Conservation (phyloP, 345 rosid species). For the Acer negundo region DNA sequence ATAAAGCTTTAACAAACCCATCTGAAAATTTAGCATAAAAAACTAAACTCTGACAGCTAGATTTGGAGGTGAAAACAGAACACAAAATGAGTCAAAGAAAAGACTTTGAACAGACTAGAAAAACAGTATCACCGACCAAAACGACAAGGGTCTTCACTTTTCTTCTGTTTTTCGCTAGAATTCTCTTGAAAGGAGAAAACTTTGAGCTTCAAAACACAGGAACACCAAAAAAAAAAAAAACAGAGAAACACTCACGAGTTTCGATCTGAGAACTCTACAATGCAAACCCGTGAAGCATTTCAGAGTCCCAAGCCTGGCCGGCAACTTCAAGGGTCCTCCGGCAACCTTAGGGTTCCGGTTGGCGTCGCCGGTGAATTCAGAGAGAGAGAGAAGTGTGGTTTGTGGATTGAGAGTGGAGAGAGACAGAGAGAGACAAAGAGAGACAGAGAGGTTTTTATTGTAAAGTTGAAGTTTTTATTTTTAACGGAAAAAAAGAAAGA, state of each 20-base stretch:
- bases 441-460: neutral
- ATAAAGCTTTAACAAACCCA: conserved; percentile 9
- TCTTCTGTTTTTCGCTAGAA: neutral
- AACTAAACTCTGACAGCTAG: neutral
- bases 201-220: neutral
- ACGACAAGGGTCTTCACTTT: neutral
- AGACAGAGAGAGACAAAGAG: neutral
- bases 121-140: neutral
- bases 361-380: conserved; percentile 1
- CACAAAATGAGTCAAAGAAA: neutral
- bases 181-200: neutral
- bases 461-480: conserved; percentile 1
- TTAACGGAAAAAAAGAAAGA: conserved; percentile 7
- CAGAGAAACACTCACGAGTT: neutral
- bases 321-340: neutral
- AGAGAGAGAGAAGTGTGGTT: neutral
- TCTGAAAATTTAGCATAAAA: neutral
- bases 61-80: neutral
- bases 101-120: neutral
- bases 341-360: conserved; percentile 15
- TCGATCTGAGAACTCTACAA: neutral
- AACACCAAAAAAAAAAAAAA: neutral
- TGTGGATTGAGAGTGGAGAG: neutral
- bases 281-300: neutral
- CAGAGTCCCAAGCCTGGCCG: neutral